Evolutionary conservation across 1,284 basidiomycete species (phyloP), one percentile per base, ranked within the genome.

Genomic region (Cryptococcus depauperatus): DNA sequence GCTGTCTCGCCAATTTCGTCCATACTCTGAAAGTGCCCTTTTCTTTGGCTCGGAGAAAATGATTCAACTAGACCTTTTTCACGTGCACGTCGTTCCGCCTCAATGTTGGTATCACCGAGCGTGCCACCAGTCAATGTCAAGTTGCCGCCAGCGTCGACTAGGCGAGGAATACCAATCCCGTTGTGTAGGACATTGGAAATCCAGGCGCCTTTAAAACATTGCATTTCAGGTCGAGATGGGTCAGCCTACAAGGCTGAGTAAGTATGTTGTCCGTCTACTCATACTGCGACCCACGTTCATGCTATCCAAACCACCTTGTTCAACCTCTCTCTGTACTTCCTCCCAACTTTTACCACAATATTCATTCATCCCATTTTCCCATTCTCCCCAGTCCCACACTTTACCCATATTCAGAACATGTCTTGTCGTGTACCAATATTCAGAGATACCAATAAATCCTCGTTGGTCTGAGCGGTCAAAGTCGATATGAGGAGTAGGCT

Each of bases 121-220:
- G 77, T 60, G 9, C 66, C 68, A 4, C 68, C 73, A 0, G 79
- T 80, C n/a, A 70, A 51, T 5, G 67, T 69, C 28, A 61, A 55
- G 48, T 66, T 84, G 1, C 88, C 89, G 5, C 79, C 84, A 3
- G 78, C 75, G 65, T 96, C 92, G 35, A 88, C 79, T 27, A 96
- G 82, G 26, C 95, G 79, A 10, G 95, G 95, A 62, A 99, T 80
- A 13, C 90, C 91, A 44, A 99, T 84, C 21, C 93, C 95, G 61
- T 96, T 88, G 62, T 98, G 93, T 4, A 99, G 73, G 21, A 99
- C 85, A 62, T 96, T 97, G 46, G 85, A 83, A 48, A 99, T 80
- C 95, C 95, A 99, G 1, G 93, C 92, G 1, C 93, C 90, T 69
- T 99, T 99, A 82, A 99, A 98, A 67, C 95, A 98, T 65, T 99